Conservation (phyloP, 306 rosid species). For the Cicer judaicum region DNA sequence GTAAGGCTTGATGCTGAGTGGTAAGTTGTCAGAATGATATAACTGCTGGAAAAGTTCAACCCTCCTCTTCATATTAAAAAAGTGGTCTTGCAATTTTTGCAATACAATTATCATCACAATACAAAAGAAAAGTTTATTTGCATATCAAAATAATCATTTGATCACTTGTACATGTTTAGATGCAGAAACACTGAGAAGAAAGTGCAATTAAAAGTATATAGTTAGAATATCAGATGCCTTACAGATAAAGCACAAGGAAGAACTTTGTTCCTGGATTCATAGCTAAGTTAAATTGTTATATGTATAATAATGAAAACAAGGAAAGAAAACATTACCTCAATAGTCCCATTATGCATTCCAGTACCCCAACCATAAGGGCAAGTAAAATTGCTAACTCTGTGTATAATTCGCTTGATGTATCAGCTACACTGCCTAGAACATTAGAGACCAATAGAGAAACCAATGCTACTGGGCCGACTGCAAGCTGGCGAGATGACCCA, state of each 20-base stretch:
- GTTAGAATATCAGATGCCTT: conserved; percentile 3
- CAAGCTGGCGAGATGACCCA: conserved; percentile 99
- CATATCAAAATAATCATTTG: conserved; percentile 28
- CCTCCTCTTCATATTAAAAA: conserved; percentile 4
- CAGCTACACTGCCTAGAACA: conserved; percentile 76
- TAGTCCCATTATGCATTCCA: conserved; percentile 94
- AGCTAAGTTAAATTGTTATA: conserved; percentile 22
- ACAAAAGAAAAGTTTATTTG: conserved; percentile 9
- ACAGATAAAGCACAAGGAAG: conserved; percentile 17
- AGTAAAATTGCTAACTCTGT: conserved; percentile 87
- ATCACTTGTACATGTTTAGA: conserved; percentile 11
- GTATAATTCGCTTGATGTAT: conserved; percentile 76
- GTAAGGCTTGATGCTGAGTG: conserved; percentile 28
- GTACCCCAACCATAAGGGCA: conserved; percentile 94
- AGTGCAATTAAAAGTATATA: conserved; percentile 19
- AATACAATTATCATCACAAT: conserved; percentile 24
- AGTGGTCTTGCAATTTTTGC: conserved; percentile 15
- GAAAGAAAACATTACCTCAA: conserved; percentile 66
- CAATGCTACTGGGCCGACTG: conserved; percentile 99
- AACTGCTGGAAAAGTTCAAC: conserved; percentile 30
- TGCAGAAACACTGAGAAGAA: conserved; percentile 2
- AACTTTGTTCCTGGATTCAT: conserved; percentile 24
- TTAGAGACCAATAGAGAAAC: conserved; percentile 88
- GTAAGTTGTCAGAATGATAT: conserved; percentile 18
- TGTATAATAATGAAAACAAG: conserved; percentile 30